These are phyloP conservation scores for Polyporus tsugae DNA, from an alignment of 1,284 basidiomycete species.

Conservation along the genomic window DNA sequence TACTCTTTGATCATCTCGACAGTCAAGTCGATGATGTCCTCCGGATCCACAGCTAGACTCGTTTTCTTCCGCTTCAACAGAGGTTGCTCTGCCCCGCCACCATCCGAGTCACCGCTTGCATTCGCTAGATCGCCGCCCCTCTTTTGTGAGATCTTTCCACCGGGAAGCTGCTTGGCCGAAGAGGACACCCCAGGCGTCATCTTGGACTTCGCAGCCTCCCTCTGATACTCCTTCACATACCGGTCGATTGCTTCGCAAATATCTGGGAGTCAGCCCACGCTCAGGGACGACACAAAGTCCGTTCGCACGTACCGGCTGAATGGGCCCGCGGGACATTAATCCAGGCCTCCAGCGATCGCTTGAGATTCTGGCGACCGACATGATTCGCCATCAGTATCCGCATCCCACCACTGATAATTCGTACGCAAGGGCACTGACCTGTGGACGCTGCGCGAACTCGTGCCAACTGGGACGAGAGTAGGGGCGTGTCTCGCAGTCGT, in stretches of 20 bases:
- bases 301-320: background rate
- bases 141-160: too few species aligned
- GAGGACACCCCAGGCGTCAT: background rate
- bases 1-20: background rate
- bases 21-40: background rate
- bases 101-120: too few species aligned
- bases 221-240: background rate
- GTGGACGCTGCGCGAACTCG: background rate
- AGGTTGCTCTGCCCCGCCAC: too few species aligned
- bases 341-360: background rate
- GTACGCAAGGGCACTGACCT: background rate
- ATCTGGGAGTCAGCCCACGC: background rate
- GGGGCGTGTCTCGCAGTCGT: background rate
- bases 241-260: background rate
- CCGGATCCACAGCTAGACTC: background rate
- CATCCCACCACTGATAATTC: too few species aligned
- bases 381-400: too few species aligned
- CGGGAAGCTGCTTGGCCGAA: too few species aligned
- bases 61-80: too few species aligned
- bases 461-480: background rate
- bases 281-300: too few species aligned
- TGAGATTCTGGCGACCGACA: background rate
- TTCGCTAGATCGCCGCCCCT: too few species aligned
- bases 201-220: background rate
- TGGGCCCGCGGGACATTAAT: background rate